These are phyloP conservation scores for Rhynchosporium agropyri DNA, from an alignment of 2,329 filamentous ascomycete genomes.

Conservation along the genomic window DNA sequence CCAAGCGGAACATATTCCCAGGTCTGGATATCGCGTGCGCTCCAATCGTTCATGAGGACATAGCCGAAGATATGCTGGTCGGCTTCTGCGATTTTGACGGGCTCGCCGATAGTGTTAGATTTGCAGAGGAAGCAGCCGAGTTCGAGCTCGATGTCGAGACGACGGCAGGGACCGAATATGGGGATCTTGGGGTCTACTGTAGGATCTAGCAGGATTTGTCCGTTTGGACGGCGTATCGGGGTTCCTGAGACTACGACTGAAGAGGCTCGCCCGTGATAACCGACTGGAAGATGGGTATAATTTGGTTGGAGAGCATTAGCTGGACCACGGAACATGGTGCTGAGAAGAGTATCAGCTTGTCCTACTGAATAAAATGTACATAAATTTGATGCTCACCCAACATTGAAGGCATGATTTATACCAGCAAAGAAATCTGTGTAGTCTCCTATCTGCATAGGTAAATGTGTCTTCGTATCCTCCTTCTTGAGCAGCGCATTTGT, in stretches of 20 bases:
- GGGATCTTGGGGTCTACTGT: conserved; percentile 60
- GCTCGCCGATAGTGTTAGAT: conserved; percentile 64
- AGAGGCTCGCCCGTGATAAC: conserved; percentile 78
- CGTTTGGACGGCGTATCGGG: conserved; percentile 70
- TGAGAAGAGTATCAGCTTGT: conserved; percentile 40
- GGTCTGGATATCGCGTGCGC: conserved; percentile 76
- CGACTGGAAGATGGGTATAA: conserved; percentile 79
- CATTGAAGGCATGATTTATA: conserved; percentile 73
- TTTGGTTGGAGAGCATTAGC: conserved; percentile 77
- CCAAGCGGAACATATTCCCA: conserved; percentile 86
- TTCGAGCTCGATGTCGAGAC: conserved; percentile 80
- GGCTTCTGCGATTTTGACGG: conserved; percentile 63
- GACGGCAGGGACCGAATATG: conserved; percentile 62
- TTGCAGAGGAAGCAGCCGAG: conserved; percentile 73
- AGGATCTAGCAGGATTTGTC: conserved; percentile 72
- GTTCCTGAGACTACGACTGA: conserved; percentile 76
- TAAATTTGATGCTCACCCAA: conserved; percentile 28
- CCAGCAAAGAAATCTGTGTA: conserved; percentile 88
- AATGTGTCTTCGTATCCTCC: conserved; percentile 62
- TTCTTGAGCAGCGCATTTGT: conserved; percentile 61
- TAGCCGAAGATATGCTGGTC: conserved; percentile 76
- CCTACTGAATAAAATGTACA: neutral
- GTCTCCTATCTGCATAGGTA: conserved; percentile 79
- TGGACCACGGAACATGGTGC: conserved; percentile 71
- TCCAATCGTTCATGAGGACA: conserved; percentile 88